phyloP scores from a whole-genome alignment of 1,284 basidiomycete genomes.

The Austroboletus niveus region DNA sequence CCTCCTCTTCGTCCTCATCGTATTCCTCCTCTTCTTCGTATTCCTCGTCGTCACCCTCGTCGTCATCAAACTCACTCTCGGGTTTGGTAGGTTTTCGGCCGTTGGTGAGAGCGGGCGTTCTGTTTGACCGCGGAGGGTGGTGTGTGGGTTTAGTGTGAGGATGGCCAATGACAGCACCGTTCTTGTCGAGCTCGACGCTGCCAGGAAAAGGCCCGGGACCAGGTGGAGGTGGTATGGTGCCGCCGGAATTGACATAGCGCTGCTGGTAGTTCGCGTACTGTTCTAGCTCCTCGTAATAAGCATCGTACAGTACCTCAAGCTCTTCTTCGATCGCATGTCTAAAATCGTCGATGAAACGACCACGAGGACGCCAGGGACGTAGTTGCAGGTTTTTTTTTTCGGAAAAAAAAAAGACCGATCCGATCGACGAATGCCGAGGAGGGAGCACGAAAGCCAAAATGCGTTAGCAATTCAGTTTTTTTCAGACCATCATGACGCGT shows the following conservation, averaged over 20 bases:
- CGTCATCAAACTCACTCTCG: constrained; percentile 67
- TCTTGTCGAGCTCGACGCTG: constrained; percentile 92
- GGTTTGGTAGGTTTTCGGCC: constrained; percentile 48
- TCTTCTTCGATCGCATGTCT: constrained; percentile 98
- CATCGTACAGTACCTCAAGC: constrained; percentile 98
- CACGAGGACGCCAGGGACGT: constrained; percentile 12
- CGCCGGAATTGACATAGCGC: constrained; percentile 84
- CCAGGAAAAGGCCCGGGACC: constrained; percentile 98
- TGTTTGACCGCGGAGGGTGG: constrained; percentile 37
- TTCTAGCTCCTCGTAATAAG: constrained; percentile 99
- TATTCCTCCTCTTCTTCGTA: constrained; percentile 60
- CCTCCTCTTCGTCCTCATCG: constrained; percentile 64
- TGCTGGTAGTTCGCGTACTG: constrained; percentile 97
- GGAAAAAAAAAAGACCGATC: not conserved
- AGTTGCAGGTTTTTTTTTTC: constrained; percentile 19
- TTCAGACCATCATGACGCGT: constrained; percentile 16
- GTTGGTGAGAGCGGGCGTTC: constrained; percentile 39
- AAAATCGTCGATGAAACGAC: constrained; percentile 26
- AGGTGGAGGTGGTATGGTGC: constrained; percentile 84
- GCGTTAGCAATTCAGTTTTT: constrained; percentile 41
- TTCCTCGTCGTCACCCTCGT: constrained; percentile 57
- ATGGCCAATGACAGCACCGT: constrained; percentile 77
- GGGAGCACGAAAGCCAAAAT: constrained; percentile 25
- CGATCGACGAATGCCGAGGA: constrained; percentile 18
- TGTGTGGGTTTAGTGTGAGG: constrained; percentile 42